Percentiles rank a stretch among this genome's conserved stretches.
phyloP scores from a whole-genome alignment of 164 flowering plant species.

The Hamamelis virginiana region DNA sequence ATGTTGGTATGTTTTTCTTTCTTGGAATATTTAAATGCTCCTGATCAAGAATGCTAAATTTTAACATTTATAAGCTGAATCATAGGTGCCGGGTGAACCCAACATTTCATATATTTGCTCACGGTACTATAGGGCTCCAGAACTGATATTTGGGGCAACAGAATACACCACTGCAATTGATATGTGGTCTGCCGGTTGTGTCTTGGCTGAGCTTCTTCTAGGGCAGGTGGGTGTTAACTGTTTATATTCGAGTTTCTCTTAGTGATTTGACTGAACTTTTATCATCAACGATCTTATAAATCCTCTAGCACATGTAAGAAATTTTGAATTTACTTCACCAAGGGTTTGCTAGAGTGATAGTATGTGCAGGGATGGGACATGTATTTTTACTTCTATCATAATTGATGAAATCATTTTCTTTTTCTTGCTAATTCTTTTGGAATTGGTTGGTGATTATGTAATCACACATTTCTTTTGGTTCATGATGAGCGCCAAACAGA shows the following conservation, averaged over 20 bases:
- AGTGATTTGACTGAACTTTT: not conserved
- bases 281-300: not conserved
- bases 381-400: too few species aligned
- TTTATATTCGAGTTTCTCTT: not conserved
- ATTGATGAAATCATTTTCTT: not conserved
- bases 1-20: conserved; percentile 65
- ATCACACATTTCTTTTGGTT: too few species aligned
- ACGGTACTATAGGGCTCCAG: conserved; percentile 96
- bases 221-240: conserved; percentile 62
- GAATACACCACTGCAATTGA: conserved; percentile 94
- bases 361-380: too few species aligned
- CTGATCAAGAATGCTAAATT: not conserved
- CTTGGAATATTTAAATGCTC: not conserved
- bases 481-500: not conserved
- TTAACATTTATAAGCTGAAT: conserved; percentile 5
- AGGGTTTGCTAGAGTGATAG: too few species aligned
- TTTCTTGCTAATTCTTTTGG: not conserved
- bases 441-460: not conserved
- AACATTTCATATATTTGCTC: conserved; percentile 98
- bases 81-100: conserved; percentile 91
- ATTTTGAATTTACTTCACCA: too few species aligned
- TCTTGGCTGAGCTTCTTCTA: conserved; percentile 88
- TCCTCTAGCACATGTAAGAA: too few species aligned
- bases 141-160: conserved; percentile 95
- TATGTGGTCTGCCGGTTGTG: conserved; percentile 99